Evolutionary conservation across 192 early-diverging fungal genomes (phyloP), one percentile per base, ranked within the genome.

Genomic region (Coemansia sp.): DNA sequence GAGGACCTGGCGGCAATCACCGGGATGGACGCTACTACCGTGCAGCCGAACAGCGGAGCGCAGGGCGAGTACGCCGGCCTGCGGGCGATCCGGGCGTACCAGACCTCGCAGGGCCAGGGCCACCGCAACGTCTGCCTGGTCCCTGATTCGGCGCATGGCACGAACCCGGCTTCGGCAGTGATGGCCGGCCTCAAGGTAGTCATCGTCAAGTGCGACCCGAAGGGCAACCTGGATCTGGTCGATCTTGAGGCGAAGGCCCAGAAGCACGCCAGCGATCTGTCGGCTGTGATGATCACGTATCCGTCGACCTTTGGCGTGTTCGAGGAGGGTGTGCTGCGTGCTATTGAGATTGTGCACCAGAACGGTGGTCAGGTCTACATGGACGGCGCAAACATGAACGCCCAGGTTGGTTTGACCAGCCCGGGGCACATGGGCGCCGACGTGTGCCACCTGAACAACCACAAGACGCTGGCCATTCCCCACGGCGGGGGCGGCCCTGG

Each of bases 1-100:
- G 81, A 89, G 54, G 95, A 96, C 46, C 82, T 99, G 58, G 83
- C 85, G 1, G 84, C 91, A 59, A 92, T 94, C 56, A 99, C 97
- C 12, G 97, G 97, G 22, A 97, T 98, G 67, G 93, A 92, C 63
- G 85, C 84, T 63, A 87, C 94, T 44, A 93, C 89, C 3, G 84
- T 99, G 47, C 97, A 99, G 85, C 97, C 97, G 69, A 99, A 99
- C 88, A 92, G 89, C 64, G 97, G 97, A 33, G 97, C 97, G 14
- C 97, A 99, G 81, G 97, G 97, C 67, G 97, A 99, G 80, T 99
- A 96, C 81, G 88, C 97, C 44, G 97, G 97, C 65, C 87, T 99
- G 32, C 90, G 95, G 43, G 84, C 85, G 32, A 99, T 99, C 71
- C 88, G 86, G 55, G 92, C 95, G n/a, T 98, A 92, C 83, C 92